Conservation (phyloP, 176 grass and related monocot species). For the Triticum dicoccoides region DNA sequence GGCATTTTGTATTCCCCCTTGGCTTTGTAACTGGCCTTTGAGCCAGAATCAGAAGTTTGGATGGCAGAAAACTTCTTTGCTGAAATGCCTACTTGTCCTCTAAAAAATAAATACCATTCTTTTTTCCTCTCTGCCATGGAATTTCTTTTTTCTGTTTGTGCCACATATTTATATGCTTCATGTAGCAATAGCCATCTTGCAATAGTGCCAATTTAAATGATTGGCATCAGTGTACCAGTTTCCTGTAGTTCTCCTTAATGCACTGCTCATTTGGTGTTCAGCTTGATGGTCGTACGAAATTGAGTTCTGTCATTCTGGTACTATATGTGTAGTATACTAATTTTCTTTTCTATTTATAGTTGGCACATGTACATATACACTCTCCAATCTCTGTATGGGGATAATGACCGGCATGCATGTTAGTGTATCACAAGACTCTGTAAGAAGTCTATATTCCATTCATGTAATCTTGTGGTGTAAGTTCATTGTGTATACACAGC, state of each 20-base stretch:
- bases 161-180: constrained; percentile 8
- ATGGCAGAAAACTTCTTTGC: constrained; percentile 33
- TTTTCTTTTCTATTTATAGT: background rate
- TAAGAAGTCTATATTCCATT: background rate
- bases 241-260: background rate
- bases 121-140: background rate
- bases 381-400: background rate
- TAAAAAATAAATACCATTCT: constrained; percentile 26
- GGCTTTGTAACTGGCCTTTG: constrained; percentile 31
- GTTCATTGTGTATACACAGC: too few relatives aligned
- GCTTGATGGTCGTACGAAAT: background rate
- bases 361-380: background rate
- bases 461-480: background rate
- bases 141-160: background rate
- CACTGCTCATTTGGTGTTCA: background rate
- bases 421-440: background rate
- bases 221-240: background rate
- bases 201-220: background rate
- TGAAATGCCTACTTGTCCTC: background rate
- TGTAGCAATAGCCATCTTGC: background rate
- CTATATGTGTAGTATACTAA: background rate
- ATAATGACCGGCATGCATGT: background rate
- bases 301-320: background rate
- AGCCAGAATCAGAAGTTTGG: constrained; percentile 13
- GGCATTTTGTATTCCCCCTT: constrained; percentile 22